Evolutionary conservation across 257 asterid species (phyloP).

Genomic region (Thymus quinquecostatus): DNA sequence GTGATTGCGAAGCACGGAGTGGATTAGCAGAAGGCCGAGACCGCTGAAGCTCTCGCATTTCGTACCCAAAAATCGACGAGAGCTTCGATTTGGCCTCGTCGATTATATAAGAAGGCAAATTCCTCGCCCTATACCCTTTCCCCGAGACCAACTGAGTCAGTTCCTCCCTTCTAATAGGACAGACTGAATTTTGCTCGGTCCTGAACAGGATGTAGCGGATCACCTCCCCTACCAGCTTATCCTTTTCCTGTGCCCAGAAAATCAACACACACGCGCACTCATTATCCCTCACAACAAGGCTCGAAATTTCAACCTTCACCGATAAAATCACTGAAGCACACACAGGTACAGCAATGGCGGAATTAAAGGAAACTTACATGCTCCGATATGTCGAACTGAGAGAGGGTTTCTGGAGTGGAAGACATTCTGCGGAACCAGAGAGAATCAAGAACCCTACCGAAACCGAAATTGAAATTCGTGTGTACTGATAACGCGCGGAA

Average conservation of each 20-base stretch:
- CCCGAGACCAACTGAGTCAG: conserved; percentile 72
- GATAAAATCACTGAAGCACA: neutral
- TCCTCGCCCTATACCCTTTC: conserved; percentile 68
- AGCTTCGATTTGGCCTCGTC: conserved; percentile 76
- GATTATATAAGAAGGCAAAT: conserved; percentile 72
- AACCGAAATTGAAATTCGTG: conserved; percentile 1
- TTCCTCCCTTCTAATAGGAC: conserved; percentile 85
- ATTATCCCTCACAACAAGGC: neutral
- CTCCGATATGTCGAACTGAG: conserved; percentile 74
- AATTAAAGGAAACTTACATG: conserved; percentile 45
- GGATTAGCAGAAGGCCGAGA: conserved; percentile 49
- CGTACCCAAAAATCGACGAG: conserved; percentile 76
- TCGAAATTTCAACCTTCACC: neutral
- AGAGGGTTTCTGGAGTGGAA: conserved; percentile 42
- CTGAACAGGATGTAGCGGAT: conserved; percentile 83
- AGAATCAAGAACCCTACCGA: conserved; percentile 30
- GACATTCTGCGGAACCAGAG: conserved; percentile 48
- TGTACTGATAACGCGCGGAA: neutral
- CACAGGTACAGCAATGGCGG: neutral
- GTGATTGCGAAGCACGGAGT: conserved; percentile 51
- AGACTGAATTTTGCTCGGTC: conserved; percentile 73
- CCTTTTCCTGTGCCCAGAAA: conserved; percentile 65
- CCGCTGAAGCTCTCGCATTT: conserved; percentile 83
- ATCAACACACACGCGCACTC: neutral
- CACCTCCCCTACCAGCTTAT: conserved; percentile 80